Base-by-base conservation (phyloP, 208 protist genomes). In the Acanthamoeba divionensis region DNA sequence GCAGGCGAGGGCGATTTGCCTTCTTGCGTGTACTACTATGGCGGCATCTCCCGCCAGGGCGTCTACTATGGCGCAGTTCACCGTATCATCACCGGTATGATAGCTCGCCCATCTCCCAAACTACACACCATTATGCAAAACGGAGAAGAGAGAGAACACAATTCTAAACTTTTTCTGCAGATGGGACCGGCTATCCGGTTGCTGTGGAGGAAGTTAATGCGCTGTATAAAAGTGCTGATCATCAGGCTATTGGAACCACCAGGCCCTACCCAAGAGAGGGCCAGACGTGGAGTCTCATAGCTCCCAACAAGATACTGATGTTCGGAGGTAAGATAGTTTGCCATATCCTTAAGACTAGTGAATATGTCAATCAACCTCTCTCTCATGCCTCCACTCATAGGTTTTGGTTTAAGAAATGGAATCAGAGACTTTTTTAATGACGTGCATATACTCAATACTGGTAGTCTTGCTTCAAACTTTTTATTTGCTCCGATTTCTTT, bases 21-120 rank as follows among this genome's bases (percentile, higher is more conserved):
- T n/a, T n/a, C n/a, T n/a, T n/a, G 65, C 65, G 65, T 73, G 2
- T 73, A 73, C 65, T 73, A 73, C 31, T 73, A 73, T 38, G 65
- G 65, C 7, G 65, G 65, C 65, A 73, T 73, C 65, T 73, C 65
- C 13, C 65, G 65, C 6, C 65, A 73, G 65, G 65, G 65, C 65
- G 65, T 73, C 65, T 73, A 73, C 65, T 73, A 73, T 38, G 65
- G 65, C 65, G 47, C 65, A 21, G 65, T 73, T 4, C 47, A 73
- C 65, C 65, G 65, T 38, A 2, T 73, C 26, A 31, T 31, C 18
- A 31, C 21, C 26, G n/a, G n/a, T n/a, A n/a, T n/a, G n/a, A n/a
- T n/a, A n/a, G n/a, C n/a, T n/a, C n/a, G n/a, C n/a, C n/a, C n/a
- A n/a, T n/a, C n/a, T n/a, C n/a, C n/a, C n/a, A n/a, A n/a, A n/a